Evolutionary conservation across 2,329 filamentous ascomycete genomes (phyloP).

Genomic region (Aspergillus costaricaensis): DNA sequence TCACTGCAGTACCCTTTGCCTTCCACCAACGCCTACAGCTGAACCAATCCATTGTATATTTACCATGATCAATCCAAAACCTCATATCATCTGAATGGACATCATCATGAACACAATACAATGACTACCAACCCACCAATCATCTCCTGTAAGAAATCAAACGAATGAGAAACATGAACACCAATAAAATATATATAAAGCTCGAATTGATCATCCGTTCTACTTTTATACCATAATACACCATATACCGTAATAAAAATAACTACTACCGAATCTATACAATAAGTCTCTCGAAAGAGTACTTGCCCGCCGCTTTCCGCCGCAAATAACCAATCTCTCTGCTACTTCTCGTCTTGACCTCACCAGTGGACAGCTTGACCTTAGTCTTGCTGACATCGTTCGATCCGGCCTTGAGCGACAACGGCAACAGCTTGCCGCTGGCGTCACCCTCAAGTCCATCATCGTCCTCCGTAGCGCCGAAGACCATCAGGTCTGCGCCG

Average conservation of each 20-base stretch:
- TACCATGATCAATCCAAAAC: too few relatives aligned
- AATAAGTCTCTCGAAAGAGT: conserved; percentile 77
- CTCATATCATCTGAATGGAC: too few relatives aligned
- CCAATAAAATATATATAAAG: too few relatives aligned
- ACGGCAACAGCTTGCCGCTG: conserved; percentile 60
- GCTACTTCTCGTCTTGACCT: conserved; percentile 67
- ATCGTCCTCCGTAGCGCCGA: conserved; percentile 30
- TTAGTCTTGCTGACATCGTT: conserved; percentile 48
- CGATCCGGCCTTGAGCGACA: conserved; percentile 67
- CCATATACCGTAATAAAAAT: neutral
- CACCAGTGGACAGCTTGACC: conserved; percentile 65
- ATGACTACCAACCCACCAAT: neutral
- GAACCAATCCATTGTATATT: too few relatives aligned
- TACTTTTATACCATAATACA: conserved; percentile 2
- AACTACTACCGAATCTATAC: conserved; percentile 49
- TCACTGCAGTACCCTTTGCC: too few relatives aligned
- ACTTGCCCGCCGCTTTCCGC: conserved; percentile 77
- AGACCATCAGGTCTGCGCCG: conserved; percentile 41
- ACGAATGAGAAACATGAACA: neutral
- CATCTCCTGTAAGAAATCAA: neutral
- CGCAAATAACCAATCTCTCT: conserved; percentile 76
- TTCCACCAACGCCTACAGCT: too few relatives aligned
- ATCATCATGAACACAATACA: neutral
- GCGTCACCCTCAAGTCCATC: conserved; percentile 35
- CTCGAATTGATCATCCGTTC: conserved; percentile 3